A percentile compares a stretch with the other conserved stretches of the same genome.
phyloP scores from a whole-genome alignment of 805 yeast genomes.

The Candida glaebosa region DNA sequence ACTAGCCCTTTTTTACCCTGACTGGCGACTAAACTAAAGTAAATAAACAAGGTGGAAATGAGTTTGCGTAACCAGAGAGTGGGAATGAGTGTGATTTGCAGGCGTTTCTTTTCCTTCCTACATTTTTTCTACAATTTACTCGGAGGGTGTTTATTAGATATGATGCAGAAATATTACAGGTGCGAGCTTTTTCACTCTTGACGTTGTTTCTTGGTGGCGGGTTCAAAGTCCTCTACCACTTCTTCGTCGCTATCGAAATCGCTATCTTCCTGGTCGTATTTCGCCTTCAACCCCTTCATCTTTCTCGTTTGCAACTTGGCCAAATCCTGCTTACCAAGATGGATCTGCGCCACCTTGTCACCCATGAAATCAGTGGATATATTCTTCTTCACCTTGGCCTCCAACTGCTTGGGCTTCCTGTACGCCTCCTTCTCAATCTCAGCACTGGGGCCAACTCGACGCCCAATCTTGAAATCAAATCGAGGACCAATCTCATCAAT shows the following conservation, averaged over 20 bases:
- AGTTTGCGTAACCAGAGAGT: no score
- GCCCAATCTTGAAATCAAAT: slow-evolving; percentile 86
- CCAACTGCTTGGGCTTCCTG: slow-evolving; percentile 76
- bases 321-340: slow-evolving; percentile 93
- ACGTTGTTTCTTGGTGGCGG: slow-evolving; percentile 31
- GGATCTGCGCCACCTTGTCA: slow-evolving; percentile 94
- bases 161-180: no score
- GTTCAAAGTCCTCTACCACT: slow-evolving; percentile 13
- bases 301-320: slow-evolving; percentile 90
- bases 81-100: no score
- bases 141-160: no score
- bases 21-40: no score
- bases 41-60: no score
- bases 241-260: slow-evolving; percentile 54
- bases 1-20: no score
- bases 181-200: no score
- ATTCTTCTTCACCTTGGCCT: slow-evolving; percentile 82
- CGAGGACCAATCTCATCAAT: slow-evolving; percentile 95
- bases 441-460: slow-evolving; percentile 76
- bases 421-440: slow-evolving; percentile 89
- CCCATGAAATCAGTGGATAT: slow-evolving; percentile 86
- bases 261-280: slow-evolving; percentile 67
- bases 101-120: no score
- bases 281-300: slow-evolving; percentile 94
- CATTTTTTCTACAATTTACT: no score